Base-by-base conservation (phyloP, 768 basidiomycete genomes). In the Hericium alpestre region DNA sequence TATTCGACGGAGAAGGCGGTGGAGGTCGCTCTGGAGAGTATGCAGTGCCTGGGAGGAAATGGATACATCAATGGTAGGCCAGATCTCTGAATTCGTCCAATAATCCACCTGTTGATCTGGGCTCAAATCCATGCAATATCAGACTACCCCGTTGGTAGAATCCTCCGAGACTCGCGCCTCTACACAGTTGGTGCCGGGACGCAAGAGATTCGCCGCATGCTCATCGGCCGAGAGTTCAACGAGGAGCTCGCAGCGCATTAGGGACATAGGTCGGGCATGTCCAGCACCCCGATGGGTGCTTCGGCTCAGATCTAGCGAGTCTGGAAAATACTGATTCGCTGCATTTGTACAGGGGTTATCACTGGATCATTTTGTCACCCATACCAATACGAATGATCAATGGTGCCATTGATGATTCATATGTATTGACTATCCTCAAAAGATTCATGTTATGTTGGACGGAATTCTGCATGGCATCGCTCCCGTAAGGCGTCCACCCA, bases 121-220 rank as follows among this genome's bases (percentile, higher is more conserved):
- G 6, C 2, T 6, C 32, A 10, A 32, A 32, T 7, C 32, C 32
- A 7, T 32, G 6, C 32, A 32, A 32, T 9, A 32, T 32, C 64
- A 93, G 93, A 97, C 62, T 97, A 94, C 64, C 90, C 92, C 3
- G 80, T 86, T 63, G 93, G 92, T 15, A 84, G 94, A 37, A 81
- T 93, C 63, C 73, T 96, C 48, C 80, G 93, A 51, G 94, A 97
- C 67, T 79, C 93, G 15, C 75, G 91, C 62, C 71, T 97, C 46
- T 97, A 96, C 68, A 84, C 90, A 23, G 93, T 97, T 58, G 94
- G 94, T 25, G 94, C 94, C n/a, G 94, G 94, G 16, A 93, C 93
- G 22, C 94, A 96, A 69, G 93, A 95, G 74, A 93, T 96, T 55
- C 74, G 93, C 62, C 78, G 93, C 57, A 94, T 94, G 92, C 72